Base-by-base conservation (phyloP, 2,329 filamentous ascomycete genomes). In the Paradendryphiella salina region DNA sequence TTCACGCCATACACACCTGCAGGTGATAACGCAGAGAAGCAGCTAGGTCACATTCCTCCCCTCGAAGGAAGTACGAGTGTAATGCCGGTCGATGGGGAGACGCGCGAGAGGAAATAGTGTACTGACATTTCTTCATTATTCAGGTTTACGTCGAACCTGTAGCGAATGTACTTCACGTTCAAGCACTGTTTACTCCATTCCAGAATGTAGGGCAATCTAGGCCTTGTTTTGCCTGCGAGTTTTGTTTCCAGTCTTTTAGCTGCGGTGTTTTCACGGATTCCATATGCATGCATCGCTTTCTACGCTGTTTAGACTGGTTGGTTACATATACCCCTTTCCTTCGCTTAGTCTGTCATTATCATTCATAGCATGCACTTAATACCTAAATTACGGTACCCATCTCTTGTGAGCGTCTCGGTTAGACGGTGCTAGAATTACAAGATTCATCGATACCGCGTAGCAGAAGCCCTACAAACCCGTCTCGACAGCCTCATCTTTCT, bases 31-130 rank as follows among this genome's bases (percentile, higher is more conserved):
- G 23, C 42, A n/a, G 63, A 66, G 48, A 63, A 65, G 57, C 60
- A 65, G 46, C 37, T 67, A 7, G 66, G 66, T 34, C 54, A 60
- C 28, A 69, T 70, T 11, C 63, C 66, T 26, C 66, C 66, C 3
- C 56, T 70, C 13, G 67, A 70, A 15, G 67, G 65, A 32, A 66
- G 59, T 26, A 64, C 66, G 9, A 64, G 54, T 17, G 45, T 62
- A 26, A 61, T 57, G 42, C 49, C 56, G 10, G 51, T 53, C 2
- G 56, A 59, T 20, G 60, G 60, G 15, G 60, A 60, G 3, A 55
- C 47, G 5, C 52, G 56, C 29, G 58, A 65, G 56, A 54, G 60
- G 31, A 62, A 60, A 46, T 63, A 56, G 43, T 15, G 15, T 32
- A 18, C 37, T 50, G 34, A 50, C 29, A 21, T 21, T 23, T 1